These are phyloP conservation scores for Speleostelium caveatum DNA, from an alignment of 78 protist genomes.

Conservation along the genomic window DNA sequence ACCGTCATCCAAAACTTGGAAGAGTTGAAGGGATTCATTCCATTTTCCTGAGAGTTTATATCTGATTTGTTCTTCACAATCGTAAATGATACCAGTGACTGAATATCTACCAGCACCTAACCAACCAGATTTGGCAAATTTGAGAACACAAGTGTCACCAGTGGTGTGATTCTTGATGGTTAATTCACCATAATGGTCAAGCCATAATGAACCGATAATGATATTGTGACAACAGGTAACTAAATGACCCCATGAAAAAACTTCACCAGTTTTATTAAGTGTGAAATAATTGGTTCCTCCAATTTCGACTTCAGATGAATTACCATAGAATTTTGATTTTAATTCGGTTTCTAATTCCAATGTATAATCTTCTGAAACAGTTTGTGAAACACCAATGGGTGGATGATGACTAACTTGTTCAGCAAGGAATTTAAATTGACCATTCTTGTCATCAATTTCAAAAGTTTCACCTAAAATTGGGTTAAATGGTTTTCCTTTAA, in stretches of 20 bases:
- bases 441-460: slow-evolving; percentile 64
- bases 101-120: slow-evolving; percentile 78
- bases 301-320: slow-evolving; percentile 75
- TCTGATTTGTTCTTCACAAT: slow-evolving; percentile 63
- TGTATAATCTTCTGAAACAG: slow-evolving; percentile 37
- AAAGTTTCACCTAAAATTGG: slow-evolving; percentile 84
- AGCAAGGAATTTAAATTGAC: slow-evolving; percentile 59
- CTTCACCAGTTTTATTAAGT: slow-evolving; percentile 56
- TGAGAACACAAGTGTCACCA: slow-evolving; percentile 60
- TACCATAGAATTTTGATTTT: slow-evolving; percentile 80
- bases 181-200: slow-evolving; percentile 79
- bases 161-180: slow-evolving; percentile 71
- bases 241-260: slow-evolving; percentile 72
- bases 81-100: slow-evolving; percentile 76
- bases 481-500: slow-evolving; percentile 80
- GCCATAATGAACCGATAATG: slow-evolving; percentile 77
- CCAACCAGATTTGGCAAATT: slow-evolving; percentile 83
- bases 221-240: slow-evolving; percentile 79
- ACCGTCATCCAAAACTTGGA: slow-evolving; percentile 58
- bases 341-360: slow-evolving; percentile 68
- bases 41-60: slow-evolving; percentile 77
- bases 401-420: slow-evolving; percentile 82
- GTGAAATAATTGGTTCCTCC: slow-evolving; percentile 68
- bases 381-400: slow-evolving; percentile 82
- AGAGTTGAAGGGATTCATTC: slow-evolving; percentile 71